Percentiles rank a stretch among this genome's conserved stretches.
Conservation (phyloP, 352 stramenopile genomes). For the Phytophthora boehmeriae region DNA sequence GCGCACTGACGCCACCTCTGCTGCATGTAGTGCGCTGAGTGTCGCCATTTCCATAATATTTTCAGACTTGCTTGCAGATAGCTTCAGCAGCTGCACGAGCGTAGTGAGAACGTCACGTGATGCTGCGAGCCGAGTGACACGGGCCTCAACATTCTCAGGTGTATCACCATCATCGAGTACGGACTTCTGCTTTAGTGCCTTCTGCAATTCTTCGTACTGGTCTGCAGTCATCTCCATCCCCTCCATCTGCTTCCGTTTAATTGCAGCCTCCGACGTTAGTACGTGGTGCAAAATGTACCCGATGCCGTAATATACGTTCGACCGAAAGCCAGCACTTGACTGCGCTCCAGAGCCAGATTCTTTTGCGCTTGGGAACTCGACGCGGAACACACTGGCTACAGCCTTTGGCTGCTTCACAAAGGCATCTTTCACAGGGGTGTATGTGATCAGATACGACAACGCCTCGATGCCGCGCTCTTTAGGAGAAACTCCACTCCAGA, state of each 20-base stretch:
- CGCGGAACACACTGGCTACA: slow-evolving; percentile 70
- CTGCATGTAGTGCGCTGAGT: slow-evolving; percentile 69
- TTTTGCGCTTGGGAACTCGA: slow-evolving; percentile 64
- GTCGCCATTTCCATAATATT: slow-evolving; percentile 83
- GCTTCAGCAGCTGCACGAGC: slow-evolving; percentile 83
- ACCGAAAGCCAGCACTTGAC: slow-evolving; percentile 59
- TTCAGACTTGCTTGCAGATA: slow-evolving; percentile 67
- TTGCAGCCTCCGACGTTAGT: slow-evolving; percentile 92
- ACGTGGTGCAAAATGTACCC: slow-evolving; percentile 95
- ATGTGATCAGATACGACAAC: slow-evolving; percentile 85
- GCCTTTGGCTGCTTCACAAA: slow-evolving; percentile 65
- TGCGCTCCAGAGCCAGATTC: slow-evolving; percentile 17
- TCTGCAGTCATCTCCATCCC: slow-evolving; percentile 97
- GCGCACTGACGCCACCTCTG: slow-evolving; percentile 65
- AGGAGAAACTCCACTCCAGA: slow-evolving; percentile 72
- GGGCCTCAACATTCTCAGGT: slow-evolving; percentile 65
- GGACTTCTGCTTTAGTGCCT: slow-evolving; percentile 94
- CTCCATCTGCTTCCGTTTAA: slow-evolving; percentile 96
- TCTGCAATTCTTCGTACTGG: slow-evolving; percentile 98
- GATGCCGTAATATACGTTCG: slow-evolving; percentile 93
- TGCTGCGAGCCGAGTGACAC: slow-evolving; percentile 60
- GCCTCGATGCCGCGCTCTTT: slow-evolving; percentile 86
- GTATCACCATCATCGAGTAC: slow-evolving; percentile 92
- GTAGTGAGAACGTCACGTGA: slow-evolving; percentile 70
- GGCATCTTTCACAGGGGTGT: slow-evolving; percentile 79